Conservation (phyloP, 805 yeast genomes). For the Candida andamanensis region DNA sequence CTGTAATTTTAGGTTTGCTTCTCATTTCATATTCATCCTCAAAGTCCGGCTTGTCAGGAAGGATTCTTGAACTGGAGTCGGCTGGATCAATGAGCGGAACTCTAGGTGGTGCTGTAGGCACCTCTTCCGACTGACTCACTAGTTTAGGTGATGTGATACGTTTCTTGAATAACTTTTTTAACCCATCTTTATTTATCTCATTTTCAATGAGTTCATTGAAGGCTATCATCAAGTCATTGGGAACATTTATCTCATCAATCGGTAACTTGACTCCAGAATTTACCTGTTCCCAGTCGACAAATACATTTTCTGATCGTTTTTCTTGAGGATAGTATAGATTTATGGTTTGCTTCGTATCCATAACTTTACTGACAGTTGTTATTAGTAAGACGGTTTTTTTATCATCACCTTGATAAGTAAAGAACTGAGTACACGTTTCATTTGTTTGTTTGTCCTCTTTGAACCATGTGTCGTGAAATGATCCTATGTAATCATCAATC, state of each 20-base stretch:
- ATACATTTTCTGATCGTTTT: constrained; percentile 15
- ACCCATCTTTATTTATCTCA: constrained; percentile 3
- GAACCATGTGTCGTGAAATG: constrained; percentile 2
- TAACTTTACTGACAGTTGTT: constrained; percentile 8
- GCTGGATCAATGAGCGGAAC: constrained; percentile 7
- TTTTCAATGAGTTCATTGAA: too few relatives aligned
- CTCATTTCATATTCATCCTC: constrained; percentile 47
- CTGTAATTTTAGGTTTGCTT: not conserved
- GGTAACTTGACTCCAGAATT: constrained; percentile 4
- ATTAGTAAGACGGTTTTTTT: constrained; percentile 6
- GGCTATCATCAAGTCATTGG: too few relatives aligned
- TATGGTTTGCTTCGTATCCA: constrained; percentile 3
- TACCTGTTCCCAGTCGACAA: constrained; percentile 20
- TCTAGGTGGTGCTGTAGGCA: not conserved
- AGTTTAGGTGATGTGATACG: constrained; percentile 4
- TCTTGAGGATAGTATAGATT: constrained; percentile 6
- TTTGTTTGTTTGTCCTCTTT: constrained; percentile 4
- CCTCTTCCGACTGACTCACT: not conserved
- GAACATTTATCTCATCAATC: not conserved
- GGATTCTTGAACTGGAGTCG: constrained; percentile 10
- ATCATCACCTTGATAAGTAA: constrained; percentile 5
- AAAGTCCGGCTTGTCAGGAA: constrained; percentile 46
- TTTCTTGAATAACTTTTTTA: constrained; percentile 6
- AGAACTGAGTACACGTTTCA: constrained; percentile 6
- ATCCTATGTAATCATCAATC: constrained; percentile 16